Evolutionary conservation across 2,329 filamentous ascomycete species (phyloP).

Genomic region (Saccharata proteae): DNA sequence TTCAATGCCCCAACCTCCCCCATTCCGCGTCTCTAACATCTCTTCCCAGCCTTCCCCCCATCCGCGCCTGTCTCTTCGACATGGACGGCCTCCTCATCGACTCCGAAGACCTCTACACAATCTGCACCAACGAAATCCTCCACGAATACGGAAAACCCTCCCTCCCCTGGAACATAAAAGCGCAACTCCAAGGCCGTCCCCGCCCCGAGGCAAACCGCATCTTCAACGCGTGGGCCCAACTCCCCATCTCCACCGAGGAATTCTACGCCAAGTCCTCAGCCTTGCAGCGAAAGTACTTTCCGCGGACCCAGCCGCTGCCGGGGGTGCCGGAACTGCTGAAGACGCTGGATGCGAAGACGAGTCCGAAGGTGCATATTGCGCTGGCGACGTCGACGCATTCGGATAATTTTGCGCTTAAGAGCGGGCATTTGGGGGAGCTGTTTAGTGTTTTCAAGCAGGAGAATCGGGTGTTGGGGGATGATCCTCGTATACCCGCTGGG

Average conservation of each 20-base stretch:
- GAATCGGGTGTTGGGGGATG: conserved; percentile 77
- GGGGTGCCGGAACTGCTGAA: conserved; percentile 60
- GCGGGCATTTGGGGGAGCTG: conserved; percentile 38
- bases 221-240: conserved; percentile 71
- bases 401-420: conserved; percentile 68
- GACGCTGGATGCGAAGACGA: conserved; percentile 43
- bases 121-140: conserved; percentile 72
- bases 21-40: too few relatives aligned
- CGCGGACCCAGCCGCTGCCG: conserved; percentile 60
- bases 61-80: conserved; percentile 91
- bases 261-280: conserved; percentile 48
- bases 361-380: conserved; percentile 56
- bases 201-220: conserved; percentile 45
- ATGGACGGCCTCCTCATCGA: conserved; percentile 96
- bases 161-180: conserved; percentile 92
- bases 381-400: conserved; percentile 70
- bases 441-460: conserved; percentile 51
- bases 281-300: conserved; percentile 63
- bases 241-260: conserved; percentile 62
- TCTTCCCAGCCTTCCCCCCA: conserved; percentile 13
- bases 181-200: conserved; percentile 63
- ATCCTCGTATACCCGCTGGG: conserved; percentile 61
- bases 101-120: conserved; percentile 81
- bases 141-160: conserved; percentile 57
- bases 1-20: too few relatives aligned